Evolutionary conservation across 352 stramenopile species (phyloP), one percentile per base, ranked within the genome.

Genomic region (Phytophthora megakarya): DNA sequence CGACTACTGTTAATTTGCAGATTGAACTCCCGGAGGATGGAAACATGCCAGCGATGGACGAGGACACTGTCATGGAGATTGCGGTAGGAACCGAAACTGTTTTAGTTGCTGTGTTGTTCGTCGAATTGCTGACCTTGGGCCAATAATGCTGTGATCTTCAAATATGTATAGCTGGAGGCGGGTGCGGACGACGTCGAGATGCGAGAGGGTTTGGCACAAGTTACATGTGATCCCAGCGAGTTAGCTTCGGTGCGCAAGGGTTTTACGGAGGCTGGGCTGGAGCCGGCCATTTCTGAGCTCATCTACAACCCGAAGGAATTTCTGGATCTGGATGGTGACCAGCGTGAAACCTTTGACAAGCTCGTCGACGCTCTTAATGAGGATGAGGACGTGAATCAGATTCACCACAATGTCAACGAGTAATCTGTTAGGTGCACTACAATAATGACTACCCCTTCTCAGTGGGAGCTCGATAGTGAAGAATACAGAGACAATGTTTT

Each of bases 271-370:
- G 71, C 73, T 4, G 84, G 82, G 9, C 65, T 91, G 16, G 80
- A 90, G 65, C 83, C 81, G 12, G 76, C 81, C 30, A 86, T 90
- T 45, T 83, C 77, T 3, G 80, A 92, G 72, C 78, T 94, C 26
- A 89, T 94, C 52, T 94, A 91, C 75, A 78, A 83, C 64, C 81
- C 83, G 1, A 94, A 94, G 61, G 83, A 92, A 51, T 89, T 87
- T 51, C 45, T 94, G n/a, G 73, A 84, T 23, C 50, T 94, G 30
- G 65, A 79, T 8, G 58, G 26, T 6, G 81, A 83, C 22, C 73
- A 86, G 32, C 55, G 45, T 15, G 82, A 88, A 52, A 71, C 67
- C 15, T 93, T 93, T n/a, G 79, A 93, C 51, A 88, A 88, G 60
- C 80, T 93, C 43, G 54, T 92, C 9, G 85, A 91, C 25, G 78